Conservation (phyloP, 352 stramenopile genomes). For the Pythium brassicae region DNA sequence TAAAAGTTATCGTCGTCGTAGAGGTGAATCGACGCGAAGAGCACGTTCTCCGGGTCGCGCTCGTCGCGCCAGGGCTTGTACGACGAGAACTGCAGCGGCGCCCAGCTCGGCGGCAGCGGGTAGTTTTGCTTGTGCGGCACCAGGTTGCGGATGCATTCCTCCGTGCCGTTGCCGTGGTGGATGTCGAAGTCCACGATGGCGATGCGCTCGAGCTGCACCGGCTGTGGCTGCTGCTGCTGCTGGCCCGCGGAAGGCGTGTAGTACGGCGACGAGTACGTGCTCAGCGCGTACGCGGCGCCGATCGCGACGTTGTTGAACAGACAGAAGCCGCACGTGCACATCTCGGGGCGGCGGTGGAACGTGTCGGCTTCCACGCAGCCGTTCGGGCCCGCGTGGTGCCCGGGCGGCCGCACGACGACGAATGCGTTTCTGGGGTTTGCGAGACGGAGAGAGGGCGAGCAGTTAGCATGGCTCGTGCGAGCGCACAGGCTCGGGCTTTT, state of each 20-base stretch:
- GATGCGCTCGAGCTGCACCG: slow-evolving; percentile 25
- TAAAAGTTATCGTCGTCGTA: slow-evolving; percentile 68
- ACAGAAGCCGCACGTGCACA: slow-evolving; percentile 76
- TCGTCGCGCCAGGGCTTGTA: slow-evolving; percentile 73
- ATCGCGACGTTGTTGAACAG: slow-evolving; percentile 96
- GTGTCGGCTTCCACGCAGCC: slow-evolving; percentile 24
- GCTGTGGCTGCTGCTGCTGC: background rate
- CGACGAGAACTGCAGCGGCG: slow-evolving; percentile 46
- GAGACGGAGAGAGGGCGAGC: background rate
- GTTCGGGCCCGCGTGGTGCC: slow-evolving; percentile 49
- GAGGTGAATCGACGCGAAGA: slow-evolving; percentile 62
- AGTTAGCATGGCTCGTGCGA: no score
- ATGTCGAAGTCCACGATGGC: slow-evolving; percentile 76
- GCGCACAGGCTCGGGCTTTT: no score
- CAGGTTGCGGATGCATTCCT: slow-evolving; percentile 62
- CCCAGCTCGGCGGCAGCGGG: slow-evolving; percentile 55
- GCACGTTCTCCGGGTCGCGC: slow-evolving; percentile 55
- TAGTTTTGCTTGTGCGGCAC: slow-evolving; percentile 60
- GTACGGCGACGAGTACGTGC: slow-evolving; percentile 27
- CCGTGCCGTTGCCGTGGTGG: slow-evolving; percentile 88
- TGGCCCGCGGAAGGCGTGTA: background rate
- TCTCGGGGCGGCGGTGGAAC: slow-evolving; percentile 1
- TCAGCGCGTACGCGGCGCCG: slow-evolving; percentile 91
- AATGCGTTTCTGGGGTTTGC: slow-evolving; percentile 74
- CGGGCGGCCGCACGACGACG: slow-evolving; percentile 72